phyloP scores from a whole-genome alignment of 148 eudicot genomes.

The Polygonum maritimum region DNA sequence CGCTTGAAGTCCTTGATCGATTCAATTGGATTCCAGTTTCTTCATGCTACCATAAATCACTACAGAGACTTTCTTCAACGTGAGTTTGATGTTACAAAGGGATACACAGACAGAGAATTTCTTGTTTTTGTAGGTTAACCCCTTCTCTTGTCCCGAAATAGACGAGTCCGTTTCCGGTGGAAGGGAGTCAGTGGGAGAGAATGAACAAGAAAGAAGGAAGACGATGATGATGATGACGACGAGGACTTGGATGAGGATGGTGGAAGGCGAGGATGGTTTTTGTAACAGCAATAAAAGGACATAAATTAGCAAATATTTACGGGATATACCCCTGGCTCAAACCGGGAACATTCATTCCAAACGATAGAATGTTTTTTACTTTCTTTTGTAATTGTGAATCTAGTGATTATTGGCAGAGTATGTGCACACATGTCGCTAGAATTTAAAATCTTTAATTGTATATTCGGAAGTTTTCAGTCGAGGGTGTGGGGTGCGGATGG shows the following conservation, averaged over 20 bases:
- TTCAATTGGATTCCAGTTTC: neutral
- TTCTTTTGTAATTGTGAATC: neutral
- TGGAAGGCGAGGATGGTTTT: neutral
- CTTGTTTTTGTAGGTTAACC: neutral
- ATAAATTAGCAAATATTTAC: neutral
- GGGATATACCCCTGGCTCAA: neutral
- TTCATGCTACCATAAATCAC: neutral
- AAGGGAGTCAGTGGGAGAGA: neutral
- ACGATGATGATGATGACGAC: neutral
- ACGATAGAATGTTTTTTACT: neutral
- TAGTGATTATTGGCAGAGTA: neutral
- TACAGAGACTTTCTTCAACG: neutral
- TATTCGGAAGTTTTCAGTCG: neutral
- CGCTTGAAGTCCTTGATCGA: neutral
- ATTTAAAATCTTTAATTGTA: neutral
- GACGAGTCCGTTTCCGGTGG: neutral
- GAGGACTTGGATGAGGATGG: neutral
- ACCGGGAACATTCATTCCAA: slow-evolving; percentile 4
- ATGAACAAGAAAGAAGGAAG: neutral
- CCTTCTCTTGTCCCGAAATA: neutral
- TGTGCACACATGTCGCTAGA: neutral
- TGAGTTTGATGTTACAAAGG: neutral
- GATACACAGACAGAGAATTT: neutral
- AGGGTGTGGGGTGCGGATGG: slow-evolving; percentile 1
- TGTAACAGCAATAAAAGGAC: neutral